Percentiles rank a stretch among this genome's conserved stretches.
These are phyloP conservation scores for Pseudogymnoascus sp. DNA, from an alignment of 2,329 filamentous ascomycete species.

Conservation along the genomic window DNA sequence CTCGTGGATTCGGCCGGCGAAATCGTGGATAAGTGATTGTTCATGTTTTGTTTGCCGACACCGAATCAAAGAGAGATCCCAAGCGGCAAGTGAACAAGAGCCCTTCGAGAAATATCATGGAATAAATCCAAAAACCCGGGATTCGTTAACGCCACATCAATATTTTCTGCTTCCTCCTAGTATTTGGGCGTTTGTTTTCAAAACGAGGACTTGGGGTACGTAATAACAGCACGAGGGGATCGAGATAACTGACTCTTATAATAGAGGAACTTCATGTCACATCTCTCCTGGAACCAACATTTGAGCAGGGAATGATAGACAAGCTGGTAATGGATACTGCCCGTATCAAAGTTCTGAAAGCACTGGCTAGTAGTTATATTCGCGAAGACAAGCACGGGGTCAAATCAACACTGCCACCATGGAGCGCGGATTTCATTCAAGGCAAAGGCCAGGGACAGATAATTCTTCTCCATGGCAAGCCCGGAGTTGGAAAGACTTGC, in stretches of 20 bases:
- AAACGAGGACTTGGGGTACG: slow-evolving; percentile 14
- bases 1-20: not conserved
- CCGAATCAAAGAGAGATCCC: not conserved
- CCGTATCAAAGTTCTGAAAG: slow-evolving; percentile 23
- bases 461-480: slow-evolving; percentile 12
- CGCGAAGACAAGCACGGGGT: slow-evolving; percentile 11
- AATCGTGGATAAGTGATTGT: slow-evolving; percentile 6
- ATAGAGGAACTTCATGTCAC: slow-evolving; percentile 22
- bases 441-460: slow-evolving; percentile 11
- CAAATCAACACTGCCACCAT: slow-evolving; percentile 10
- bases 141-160: not conserved
- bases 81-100: not conserved
- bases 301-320: slow-evolving; percentile 13
- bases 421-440: slow-evolving; percentile 10
- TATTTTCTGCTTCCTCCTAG: slow-evolving; percentile 9
- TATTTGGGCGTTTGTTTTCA: slow-evolving; percentile 10
- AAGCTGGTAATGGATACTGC: slow-evolving; percentile 22
- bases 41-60: not conserved
- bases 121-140: not conserved
- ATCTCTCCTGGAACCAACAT: slow-evolving; percentile 20
- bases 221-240: not conserved
- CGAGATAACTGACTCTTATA: not conserved
- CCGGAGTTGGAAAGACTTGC: slow-evolving; percentile 14
- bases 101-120: not conserved
- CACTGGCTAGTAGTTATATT: slow-evolving; percentile 13